Evolutionary conservation across 306 rosid species (phyloP).

Genomic region (Corylus americana): DNA sequence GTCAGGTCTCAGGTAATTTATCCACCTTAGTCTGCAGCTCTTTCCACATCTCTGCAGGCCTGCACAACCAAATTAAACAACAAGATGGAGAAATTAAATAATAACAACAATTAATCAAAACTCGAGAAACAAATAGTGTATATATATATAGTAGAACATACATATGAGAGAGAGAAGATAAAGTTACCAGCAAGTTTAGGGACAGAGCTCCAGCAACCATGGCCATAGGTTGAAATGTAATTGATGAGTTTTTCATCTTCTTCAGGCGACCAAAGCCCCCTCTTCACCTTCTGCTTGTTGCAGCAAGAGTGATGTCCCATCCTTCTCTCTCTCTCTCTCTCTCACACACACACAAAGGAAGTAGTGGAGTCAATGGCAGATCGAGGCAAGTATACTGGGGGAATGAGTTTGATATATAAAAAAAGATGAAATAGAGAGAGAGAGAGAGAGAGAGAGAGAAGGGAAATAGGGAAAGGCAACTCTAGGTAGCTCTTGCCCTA

Average conservation of each 20-base stretch:
- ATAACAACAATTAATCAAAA: no score
- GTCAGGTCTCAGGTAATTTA: conserved; percentile 93
- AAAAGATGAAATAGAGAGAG: not conserved
- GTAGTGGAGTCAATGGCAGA: conserved; percentile 18
- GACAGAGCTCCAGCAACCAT: conserved; percentile 98
- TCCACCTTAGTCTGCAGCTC: conserved; percentile 97
- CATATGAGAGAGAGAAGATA: not conserved
- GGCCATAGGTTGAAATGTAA: conserved; percentile 88
- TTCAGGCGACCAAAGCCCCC: conserved; percentile 97
- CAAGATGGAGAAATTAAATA: no score
- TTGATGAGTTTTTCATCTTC: conserved; percentile 95
- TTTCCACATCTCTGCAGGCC: conserved; percentile 94
- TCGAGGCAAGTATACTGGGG: conserved; percentile 19
- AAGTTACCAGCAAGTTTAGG: conserved; percentile 80
- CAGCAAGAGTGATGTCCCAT: conserved; percentile 99
- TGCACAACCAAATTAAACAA: conserved; percentile 11
- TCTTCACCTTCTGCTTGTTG: conserved; percentile 96
- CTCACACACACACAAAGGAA: not conserved
- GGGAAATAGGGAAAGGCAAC: not conserved
- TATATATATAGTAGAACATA: no score
- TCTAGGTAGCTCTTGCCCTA: conserved; percentile 33
- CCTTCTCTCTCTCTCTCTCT: conserved; percentile 14
- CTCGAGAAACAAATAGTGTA: no score
- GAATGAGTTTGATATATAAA: conserved; percentile 6
- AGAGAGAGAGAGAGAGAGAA: not conserved